These are phyloP conservation scores for Scheffersomyces segobiensis DNA, from an alignment of 1,139 yeast genomes.

Conservation along the genomic window DNA sequence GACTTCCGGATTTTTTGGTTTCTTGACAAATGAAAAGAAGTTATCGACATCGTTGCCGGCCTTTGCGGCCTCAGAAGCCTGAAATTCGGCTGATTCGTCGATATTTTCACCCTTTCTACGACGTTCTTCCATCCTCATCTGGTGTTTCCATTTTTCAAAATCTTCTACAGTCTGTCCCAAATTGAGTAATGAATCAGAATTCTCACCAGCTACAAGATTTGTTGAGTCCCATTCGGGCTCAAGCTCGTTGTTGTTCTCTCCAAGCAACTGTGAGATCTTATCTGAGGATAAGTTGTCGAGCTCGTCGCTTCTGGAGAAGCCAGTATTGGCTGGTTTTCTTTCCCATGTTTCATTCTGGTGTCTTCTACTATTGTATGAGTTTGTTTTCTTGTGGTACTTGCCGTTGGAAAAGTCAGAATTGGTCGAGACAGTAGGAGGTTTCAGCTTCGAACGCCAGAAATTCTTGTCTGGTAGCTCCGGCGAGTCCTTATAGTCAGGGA, in stretches of 20 bases:
- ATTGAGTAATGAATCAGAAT: slow-evolving; percentile 25
- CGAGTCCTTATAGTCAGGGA: slow-evolving; percentile 24
- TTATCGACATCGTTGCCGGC: slow-evolving; percentile 52
- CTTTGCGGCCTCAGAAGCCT: slow-evolving; percentile 14
- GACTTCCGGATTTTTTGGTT: slow-evolving; percentile 19
- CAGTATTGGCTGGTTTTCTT: slow-evolving; percentile 22
- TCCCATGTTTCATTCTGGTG: slow-evolving; percentile 30
- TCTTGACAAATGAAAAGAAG: slow-evolving; percentile 47
- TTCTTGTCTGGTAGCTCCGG: slow-evolving; percentile 39
- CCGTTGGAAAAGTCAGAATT: slow-evolving; percentile 3
- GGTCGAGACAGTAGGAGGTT: slow-evolving; percentile 5
- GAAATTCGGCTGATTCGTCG: slow-evolving; percentile 2
- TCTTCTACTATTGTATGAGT: slow-evolving; percentile 14
- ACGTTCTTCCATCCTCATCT: slow-evolving; percentile 58
- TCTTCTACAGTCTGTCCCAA: slow-evolving; percentile 67
- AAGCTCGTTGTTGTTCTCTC: slow-evolving; percentile 43
- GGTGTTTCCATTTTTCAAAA: slow-evolving; percentile 69
- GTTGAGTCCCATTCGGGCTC: slow-evolving; percentile 56
- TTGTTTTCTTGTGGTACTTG: slow-evolving; percentile 13
- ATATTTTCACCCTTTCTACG: slow-evolving; percentile 47
- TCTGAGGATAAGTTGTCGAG: slow-evolving; percentile 30
- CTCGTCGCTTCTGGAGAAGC: slow-evolving; percentile 22
- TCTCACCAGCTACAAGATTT: slow-evolving; percentile 16
- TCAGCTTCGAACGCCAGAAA: slow-evolving; percentile 39
- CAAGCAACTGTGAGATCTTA: slow-evolving; percentile 33